Percentiles rank a stretch among this genome's conserved stretches.
These are phyloP conservation scores for Penicillium frequentans DNA, from an alignment of 2,329 filamentous ascomycete species.

Conservation along the genomic window DNA sequence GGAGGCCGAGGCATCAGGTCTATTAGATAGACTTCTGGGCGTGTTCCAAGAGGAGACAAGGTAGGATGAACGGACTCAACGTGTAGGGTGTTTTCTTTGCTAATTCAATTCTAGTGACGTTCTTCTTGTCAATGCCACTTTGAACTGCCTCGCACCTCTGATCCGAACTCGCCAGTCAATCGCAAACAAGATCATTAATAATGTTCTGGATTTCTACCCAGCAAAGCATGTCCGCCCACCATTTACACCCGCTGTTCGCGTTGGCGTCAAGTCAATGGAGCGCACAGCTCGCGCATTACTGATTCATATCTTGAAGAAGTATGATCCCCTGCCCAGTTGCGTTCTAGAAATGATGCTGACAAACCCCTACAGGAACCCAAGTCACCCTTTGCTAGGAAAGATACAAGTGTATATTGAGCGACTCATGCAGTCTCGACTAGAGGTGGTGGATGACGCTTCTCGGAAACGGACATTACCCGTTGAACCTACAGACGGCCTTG, in stretches of 20 bases:
- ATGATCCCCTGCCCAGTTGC: constrained; percentile 25
- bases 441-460: constrained; percentile 73
- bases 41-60: constrained; percentile 83
- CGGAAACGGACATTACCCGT: constrained; percentile 74
- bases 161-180: constrained; percentile 79
- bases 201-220: constrained; percentile 88
- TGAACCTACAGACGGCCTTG: constrained; percentile 70
- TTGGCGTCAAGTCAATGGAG: constrained; percentile 90
- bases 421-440: constrained; percentile 72
- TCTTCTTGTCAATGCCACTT: constrained; percentile 81
- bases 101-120: constrained; percentile 64
- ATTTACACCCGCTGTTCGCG: constrained; percentile 74
- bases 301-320: constrained; percentile 79
- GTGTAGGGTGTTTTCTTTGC: not conserved
- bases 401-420: constrained; percentile 88
- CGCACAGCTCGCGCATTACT: constrained; percentile 84
- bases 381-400: constrained; percentile 70
- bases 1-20: constrained; percentile 87
- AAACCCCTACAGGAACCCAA: constrained; percentile 64
- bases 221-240: constrained; percentile 74
- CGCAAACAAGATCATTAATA: constrained; percentile 79
- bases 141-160: constrained; percentile 83
- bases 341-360: constrained; percentile 18
- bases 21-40: constrained; percentile 83
- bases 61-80: constrained; percentile 46